Evolutionary conservation across 176 grass and related monocot species (phyloP).

Genomic region (Zea mays): DNA sequence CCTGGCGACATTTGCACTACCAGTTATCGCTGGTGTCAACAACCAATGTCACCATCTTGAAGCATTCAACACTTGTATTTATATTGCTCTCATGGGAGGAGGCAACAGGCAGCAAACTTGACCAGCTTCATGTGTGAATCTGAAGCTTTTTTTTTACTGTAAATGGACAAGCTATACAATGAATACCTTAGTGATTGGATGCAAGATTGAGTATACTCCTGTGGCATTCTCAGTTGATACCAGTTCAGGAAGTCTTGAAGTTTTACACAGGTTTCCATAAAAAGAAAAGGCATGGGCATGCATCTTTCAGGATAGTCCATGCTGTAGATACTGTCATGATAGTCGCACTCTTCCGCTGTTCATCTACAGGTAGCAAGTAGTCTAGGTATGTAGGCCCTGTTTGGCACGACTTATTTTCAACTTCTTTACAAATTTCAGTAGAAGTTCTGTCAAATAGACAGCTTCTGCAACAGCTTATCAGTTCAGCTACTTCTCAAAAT

Average conservation of each 20-base stretch:
- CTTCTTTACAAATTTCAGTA: no score
- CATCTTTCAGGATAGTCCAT: conserved; percentile 1
- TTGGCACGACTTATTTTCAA: no score
- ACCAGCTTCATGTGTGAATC: conserved; percentile 1
- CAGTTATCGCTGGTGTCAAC: conserved; percentile 3
- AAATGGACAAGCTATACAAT: not conserved
- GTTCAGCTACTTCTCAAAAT: no score
- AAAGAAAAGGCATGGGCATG: not conserved
- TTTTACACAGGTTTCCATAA: not conserved
- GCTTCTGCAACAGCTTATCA: no score
- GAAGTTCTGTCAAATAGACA: no score
- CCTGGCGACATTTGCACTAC: not conserved
- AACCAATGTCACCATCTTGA: conserved; percentile 21
- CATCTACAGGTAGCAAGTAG: not conserved
- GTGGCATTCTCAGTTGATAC: not conserved
- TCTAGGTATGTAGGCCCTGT: no score
- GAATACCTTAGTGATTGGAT: not conserved
- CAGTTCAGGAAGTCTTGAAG: not conserved
- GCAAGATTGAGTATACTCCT: not conserved
- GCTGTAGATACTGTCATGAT: not conserved
- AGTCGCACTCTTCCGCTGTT: not conserved
- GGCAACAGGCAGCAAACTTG: conserved; percentile 20
- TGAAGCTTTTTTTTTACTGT: conserved; percentile 24
- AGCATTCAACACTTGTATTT: not conserved
- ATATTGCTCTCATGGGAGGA: not conserved